Evolutionary conservation across 2,329 filamentous ascomycete genomes (phyloP), one percentile per base, ranked within the genome.

Genomic region (Fusarium virguliforme): DNA sequence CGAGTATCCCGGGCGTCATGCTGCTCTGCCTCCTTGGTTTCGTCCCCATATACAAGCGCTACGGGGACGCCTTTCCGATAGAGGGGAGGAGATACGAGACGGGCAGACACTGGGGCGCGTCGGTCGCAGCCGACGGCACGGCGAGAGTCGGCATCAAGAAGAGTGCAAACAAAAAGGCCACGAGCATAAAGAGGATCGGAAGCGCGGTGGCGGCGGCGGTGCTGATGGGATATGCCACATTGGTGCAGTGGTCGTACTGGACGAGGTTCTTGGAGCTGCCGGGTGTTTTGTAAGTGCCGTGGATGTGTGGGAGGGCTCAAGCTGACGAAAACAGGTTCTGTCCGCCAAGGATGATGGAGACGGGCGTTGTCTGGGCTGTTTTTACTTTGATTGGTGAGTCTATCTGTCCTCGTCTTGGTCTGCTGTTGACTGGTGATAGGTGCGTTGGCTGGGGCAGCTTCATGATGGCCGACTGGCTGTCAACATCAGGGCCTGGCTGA

Each of bases 51-150:
- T 69, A 69, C 43, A 74, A 70, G 18, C 71, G 74, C 8, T 75
- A 74, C 18, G 74, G 74, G 0, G 69, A 75, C 4, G 72, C 74
- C 1, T 76, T 70, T 18, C 74, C 74, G 0, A n/a, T 73, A 2
- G 68, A 75, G 53, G 71, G 74, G 6, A 41, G 74, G 26, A 59
- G 74, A 2, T 74, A 75, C 8, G 70, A 74, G 32, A 63, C 67
- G 0, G 67, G 67, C 0, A 37, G 68, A 3, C 74, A 65, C 34
- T 76, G 74, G 74, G 69, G 71, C 3, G 74, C 67, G 6, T 65
- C 60, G 1, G 60, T 75, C 9, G 50, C 61, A 28, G 12, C 48
- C 30, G 69, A 73, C n/a, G 74, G 74, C 1, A 61, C 32, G 28
- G 63, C 74, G 2, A 70, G 43, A 8, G 32, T 76, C 13, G 54